These are phyloP conservation scores for Xylariales sp. DNA, from an alignment of 2,329 filamentous ascomycete genomes.

Conservation along the genomic window DNA sequence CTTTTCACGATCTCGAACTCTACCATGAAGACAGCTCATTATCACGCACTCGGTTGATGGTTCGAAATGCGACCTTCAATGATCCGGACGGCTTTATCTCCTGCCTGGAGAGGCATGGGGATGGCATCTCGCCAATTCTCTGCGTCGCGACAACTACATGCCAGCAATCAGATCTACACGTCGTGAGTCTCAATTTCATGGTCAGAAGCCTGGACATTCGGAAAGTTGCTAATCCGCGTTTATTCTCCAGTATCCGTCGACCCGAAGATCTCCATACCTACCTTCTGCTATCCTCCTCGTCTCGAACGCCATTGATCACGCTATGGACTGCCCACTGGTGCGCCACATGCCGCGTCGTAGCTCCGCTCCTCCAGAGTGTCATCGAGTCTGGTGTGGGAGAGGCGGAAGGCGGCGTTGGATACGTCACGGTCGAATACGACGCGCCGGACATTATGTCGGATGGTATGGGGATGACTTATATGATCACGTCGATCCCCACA, in stretches of 20 bases:
- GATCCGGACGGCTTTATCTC: conserved; percentile 8
- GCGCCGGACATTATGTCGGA: conserved; percentile 50
- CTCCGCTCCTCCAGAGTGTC: conserved; percentile 43
- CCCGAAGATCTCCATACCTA: conserved; percentile 51
- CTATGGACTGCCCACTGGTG: conserved; percentile 59
- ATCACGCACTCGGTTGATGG: not conserved
- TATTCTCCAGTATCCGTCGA: conserved; percentile 43
- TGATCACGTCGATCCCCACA: conserved; percentile 55
- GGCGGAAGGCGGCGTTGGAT: conserved; percentile 50
- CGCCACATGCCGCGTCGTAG: conserved; percentile 45
- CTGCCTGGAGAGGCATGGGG: too few relatives aligned
- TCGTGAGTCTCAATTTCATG: conserved; percentile 29
- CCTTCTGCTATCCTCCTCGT: conserved; percentile 49
- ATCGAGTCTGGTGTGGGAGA: conserved; percentile 49
- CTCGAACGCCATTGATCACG: conserved; percentile 51
- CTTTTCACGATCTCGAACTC: not conserved
- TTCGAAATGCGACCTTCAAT: conserved; percentile 6
- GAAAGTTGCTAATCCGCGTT: conserved; percentile 1
- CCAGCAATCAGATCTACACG: conserved; percentile 35
- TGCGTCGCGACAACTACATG: conserved; percentile 19
- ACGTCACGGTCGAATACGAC: conserved; percentile 52
- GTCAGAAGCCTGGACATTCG: not conserved
- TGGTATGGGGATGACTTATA: conserved; percentile 47
- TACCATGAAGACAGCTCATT: not conserved
- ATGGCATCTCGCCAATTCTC: conserved; percentile 22